Conservation (phyloP, 495 filamentous ascomycete genomes). For the Aspergillus leporis region DNA sequence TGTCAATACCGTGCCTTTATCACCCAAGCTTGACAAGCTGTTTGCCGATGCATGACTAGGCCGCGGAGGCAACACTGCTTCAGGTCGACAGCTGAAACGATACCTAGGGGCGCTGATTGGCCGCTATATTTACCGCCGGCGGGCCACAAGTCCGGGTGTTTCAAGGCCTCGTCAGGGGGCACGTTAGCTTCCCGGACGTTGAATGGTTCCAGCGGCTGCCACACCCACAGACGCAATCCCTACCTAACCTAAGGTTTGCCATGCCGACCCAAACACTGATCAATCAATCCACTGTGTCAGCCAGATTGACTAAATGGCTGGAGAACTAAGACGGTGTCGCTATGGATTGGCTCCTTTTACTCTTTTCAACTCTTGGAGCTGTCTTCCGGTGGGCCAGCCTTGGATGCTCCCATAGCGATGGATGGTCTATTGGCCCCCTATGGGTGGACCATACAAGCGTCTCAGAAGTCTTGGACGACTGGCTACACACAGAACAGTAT, state of each 20-base stretch:
- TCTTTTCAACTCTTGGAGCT: slow-evolving; percentile 3
- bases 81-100: slow-evolving; percentile 2
- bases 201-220: slow-evolving; percentile 4
- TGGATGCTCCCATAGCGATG: neutral
- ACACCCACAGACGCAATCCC: neutral
- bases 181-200: neutral
- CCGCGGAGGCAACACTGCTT: neutral
- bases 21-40: no score
- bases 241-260: slow-evolving; percentile 2
- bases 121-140: neutral
- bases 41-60: neutral
- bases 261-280: neutral
- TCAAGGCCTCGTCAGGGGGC: slow-evolving; percentile 2
- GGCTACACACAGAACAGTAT: neutral
- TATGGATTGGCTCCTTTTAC: slow-evolving; percentile 9
- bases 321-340: neutral
- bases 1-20: neutral
- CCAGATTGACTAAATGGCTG: slow-evolving; percentile 18
- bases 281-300: slow-evolving; percentile 20
- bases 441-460: slow-evolving; percentile 1
- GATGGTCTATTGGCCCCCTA: neutral
- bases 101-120: slow-evolving; percentile 2
- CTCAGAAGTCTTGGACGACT: slow-evolving; percentile 9
- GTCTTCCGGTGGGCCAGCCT: neutral
- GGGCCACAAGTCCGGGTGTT: slow-evolving; percentile 3